These are phyloP conservation scores for Acrasis kona DNA, from an alignment of 78 protist species.

Conservation along the genomic window DNA sequence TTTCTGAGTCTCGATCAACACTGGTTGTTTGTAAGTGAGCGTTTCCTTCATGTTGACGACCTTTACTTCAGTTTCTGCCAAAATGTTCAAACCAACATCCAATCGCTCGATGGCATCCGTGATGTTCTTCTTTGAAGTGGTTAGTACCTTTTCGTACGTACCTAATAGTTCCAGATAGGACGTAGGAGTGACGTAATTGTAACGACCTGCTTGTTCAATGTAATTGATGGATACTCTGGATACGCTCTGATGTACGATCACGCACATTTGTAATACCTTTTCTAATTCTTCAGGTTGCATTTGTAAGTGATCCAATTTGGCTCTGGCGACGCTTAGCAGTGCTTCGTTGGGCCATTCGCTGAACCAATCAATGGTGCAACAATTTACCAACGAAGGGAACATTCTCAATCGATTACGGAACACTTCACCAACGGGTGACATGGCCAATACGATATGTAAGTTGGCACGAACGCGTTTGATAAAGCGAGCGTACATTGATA, in stretches of 20 bases:
- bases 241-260: conserved; percentile 57
- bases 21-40: conserved; percentile 64
- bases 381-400: conserved; percentile 77
- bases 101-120: conserved; percentile 11
- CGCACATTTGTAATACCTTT: conserved; percentile 52
- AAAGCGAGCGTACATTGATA: conserved; percentile 31
- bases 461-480: conserved; percentile 37
- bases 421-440: conserved; percentile 71
- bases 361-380: conserved; percentile 87
- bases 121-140: neutral
- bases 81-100: conserved; percentile 46
- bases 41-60: conserved; percentile 41
- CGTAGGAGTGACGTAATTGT: conserved; percentile 65
- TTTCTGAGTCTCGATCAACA: conserved; percentile 22
- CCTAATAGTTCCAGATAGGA: conserved; percentile 54
- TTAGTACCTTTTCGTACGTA: conserved; percentile 20
- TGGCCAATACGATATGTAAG: conserved; percentile 67
- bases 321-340: conserved; percentile 58
- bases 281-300: too few species aligned
- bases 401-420: conserved; percentile 73
- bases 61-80: conserved; percentile 17
- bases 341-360: conserved; percentile 86
- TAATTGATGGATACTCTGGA: neutral
- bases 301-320: too few species aligned
- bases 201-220: conserved; percentile 32